Evolutionary conservation across 2,329 filamentous ascomycete genomes (phyloP), one percentile per base, ranked within the genome.

Genomic region (Trematosphaeria pertusa): DNA sequence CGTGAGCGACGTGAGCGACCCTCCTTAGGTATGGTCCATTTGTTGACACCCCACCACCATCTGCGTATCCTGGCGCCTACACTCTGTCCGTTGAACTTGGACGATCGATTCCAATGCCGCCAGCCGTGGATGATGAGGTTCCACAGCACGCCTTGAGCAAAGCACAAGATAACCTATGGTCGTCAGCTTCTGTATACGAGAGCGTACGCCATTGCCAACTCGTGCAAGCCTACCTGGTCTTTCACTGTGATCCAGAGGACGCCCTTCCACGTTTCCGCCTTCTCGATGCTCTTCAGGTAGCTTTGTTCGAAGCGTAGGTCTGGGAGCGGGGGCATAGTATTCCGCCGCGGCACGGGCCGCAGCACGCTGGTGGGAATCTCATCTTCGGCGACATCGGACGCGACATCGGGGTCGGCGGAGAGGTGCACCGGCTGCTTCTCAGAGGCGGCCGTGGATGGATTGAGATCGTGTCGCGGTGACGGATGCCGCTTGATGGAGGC

Each of bases 281-380:
- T 80, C 56, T 87, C 83, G 60, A 99, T 88, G 75, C 91, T 96
- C 62, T 89, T 87, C 44, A 99, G 82, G 73, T 99, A 99, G 79
- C 92, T 97, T 81, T 99, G 94, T 76, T 99, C 94, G 75, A 97
- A 97, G 33, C 94, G 85, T 58, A 99, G 78, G 75, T 99, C 94
- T 3, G 85, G 85, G 36, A 88, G 70, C 3, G 84, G 84, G 36
- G 92, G 91, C 65, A 97, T 82, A 22, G 76, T 78, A 40, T 75
- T 75, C 44, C 78, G 72, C 36, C 84, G 78, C n/a, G 77, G 76
- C 6, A 75, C 59, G 3, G 77, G 80, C 33, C 78, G 78, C 40
- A 91, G 72, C 4, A 87, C 80, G 56, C 83, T 87, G 51, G 86
- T 78, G 10, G 87, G 87, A 17, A 90, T 85, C 44, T 89, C 87